phyloP scores from a whole-genome alignment of 371 early-diverging fungal species.

The Syncephalastrum contaminatum region DNA sequence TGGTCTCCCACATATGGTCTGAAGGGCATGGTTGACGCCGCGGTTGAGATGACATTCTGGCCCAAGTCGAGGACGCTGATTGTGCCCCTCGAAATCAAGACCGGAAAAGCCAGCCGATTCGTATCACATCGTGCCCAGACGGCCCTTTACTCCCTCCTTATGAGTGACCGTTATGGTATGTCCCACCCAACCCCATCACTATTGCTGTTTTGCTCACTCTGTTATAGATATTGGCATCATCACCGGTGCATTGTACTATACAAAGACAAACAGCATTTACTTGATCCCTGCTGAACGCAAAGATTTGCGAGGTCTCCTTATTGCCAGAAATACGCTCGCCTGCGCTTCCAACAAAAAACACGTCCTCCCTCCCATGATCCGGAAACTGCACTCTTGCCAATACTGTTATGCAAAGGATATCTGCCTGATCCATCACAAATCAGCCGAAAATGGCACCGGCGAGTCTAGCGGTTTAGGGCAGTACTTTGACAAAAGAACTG shows the following conservation, averaged over 20 bases:
- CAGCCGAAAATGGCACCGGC: slow-evolving; percentile 67
- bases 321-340: slow-evolving; percentile 77
- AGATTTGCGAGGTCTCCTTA: slow-evolving; percentile 73
- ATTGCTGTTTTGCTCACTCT: not conserved
- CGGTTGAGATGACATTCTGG: slow-evolving; percentile 52
- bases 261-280: slow-evolving; percentile 62
- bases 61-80: slow-evolving; percentile 29
- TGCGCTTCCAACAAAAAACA: slow-evolving; percentile 30
- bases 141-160: slow-evolving; percentile 78
- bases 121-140: slow-evolving; percentile 86
- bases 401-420: slow-evolving; percentile 65
- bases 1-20: slow-evolving; percentile 93
- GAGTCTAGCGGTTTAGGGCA: slow-evolving; percentile 53
- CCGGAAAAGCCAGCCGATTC: slow-evolving; percentile 61
- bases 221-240: slow-evolving; percentile 57
- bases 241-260: slow-evolving; percentile 78
- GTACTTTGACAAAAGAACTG: slow-evolving; percentile 62
- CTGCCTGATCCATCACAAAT: slow-evolving; percentile 74
- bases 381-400: slow-evolving; percentile 64
- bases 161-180: slow-evolving; percentile 85
- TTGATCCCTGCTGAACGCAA: slow-evolving; percentile 58
- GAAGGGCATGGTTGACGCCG: slow-evolving; percentile 91
- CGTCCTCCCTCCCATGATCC: slow-evolving; percentile 69
- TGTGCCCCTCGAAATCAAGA: slow-evolving; percentile 91
- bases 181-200: not conserved